Base-by-base conservation (phyloP, 495 filamentous ascomycete species). In the Parathielavia appendiculata region DNA sequence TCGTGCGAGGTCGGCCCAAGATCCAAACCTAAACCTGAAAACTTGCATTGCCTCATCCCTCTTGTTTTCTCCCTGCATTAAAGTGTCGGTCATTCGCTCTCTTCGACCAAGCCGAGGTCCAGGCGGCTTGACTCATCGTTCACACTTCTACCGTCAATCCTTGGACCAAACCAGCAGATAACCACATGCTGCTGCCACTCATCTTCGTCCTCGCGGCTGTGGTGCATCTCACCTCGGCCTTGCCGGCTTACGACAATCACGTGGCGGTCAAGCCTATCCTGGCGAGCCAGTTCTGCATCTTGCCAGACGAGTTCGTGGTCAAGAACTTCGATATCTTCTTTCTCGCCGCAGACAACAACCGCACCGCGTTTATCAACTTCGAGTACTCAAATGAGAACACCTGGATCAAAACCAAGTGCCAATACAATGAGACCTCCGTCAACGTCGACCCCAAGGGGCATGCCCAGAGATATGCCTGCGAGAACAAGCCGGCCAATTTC, bases 401-500 rank as follows among this genome's bases (percentile, higher is more conserved):
- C 46, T 59, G 35, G 19, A 52, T 72, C 30, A 20, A 47, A 8
- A 69, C 69, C 12, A 12, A 40, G 12, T 74, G 72, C 60, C 61
- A 64, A 35, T 54, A 49, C 59, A 71, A 74, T 52, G 46, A 43
- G 35, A 65, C 62, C 14, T 69, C 69, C 17, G 23, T 43, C 23
- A 72, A 64, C 26, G 54, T 59, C 11, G 69, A 57, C 38, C 52
- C 49, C 4, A n/a, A 46, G 10, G 70, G 59, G 0, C 56, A 61
- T 5, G 52, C 63, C 7, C 47, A 63, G 2, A 52, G 67, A 58
- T 64, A 63, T 58, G 32, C 66, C 46, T 69, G 71, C 70, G 54
- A 69, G 14, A 51, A 70, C 55, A n/a, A 26, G 13, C 20, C 66
- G 64, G 63, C 82, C 73, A 19, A 79, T 58, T 70, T 83, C 77